Base-by-base conservation (phyloP, 2,329 filamentous ascomycete species). In the Falciphora oryzae region DNA sequence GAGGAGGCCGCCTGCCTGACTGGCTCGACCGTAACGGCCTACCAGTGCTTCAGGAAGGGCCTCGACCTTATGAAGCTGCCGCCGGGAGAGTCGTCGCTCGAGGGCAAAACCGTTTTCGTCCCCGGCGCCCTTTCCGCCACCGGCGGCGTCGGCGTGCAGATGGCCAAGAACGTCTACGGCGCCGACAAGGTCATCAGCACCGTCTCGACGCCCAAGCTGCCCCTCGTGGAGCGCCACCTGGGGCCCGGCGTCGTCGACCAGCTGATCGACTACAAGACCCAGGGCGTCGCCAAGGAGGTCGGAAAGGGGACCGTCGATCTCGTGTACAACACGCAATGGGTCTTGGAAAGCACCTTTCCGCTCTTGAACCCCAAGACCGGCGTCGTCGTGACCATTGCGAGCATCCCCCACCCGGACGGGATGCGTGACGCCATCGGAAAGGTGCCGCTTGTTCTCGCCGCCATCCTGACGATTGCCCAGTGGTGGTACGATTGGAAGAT, bases 71-170 rank as follows among this genome's bases (percentile, higher is more conserved):
- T 75, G 57, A 75, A 75, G n/a, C 64, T 69, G 50, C 70, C 70
- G 28, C 69, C 66, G 59, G 69, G 69, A 25, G n/a, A n/a, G n/a
- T 73, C 68, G 27, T 74, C 69, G 25, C 76, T 85, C 0, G 71
- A 77, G 27, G 82, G 81, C 11, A 82, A 81, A 72, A 83, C 81
- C 1, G 81, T 83, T 1, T 82, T 82, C 65, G 75, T 86, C 8
- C 77, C 81, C 0, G 83, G 75, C 2, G 83, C 78, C 0, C 75
- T 86, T 53, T 78, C 82, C 63, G 80, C 77, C 1, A 80, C 78
- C 0, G 83, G 83, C 0, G 74, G 76, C 2, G 71, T 79, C 31
- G 79, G 73, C 0, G 76, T 80, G 31, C 82, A 85, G 71, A 70
- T 85, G 2, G 79, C 82, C 3, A 82, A 81, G 68, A 80, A 81